phyloP scores from a whole-genome alignment of 2,329 filamentous ascomycete genomes.

The Nannizzia gypsea region DNA sequence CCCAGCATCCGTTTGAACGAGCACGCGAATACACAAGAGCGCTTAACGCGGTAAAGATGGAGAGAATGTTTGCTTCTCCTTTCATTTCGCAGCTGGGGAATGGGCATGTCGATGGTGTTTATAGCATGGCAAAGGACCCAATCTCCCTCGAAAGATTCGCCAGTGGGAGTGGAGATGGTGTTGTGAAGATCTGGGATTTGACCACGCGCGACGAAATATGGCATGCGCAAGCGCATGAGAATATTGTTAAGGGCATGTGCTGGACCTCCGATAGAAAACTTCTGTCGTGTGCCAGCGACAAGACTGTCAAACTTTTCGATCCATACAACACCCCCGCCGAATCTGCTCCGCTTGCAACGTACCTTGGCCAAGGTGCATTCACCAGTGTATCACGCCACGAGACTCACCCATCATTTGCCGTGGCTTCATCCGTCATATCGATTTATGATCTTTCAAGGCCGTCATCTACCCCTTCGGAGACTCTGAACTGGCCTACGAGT shows the following conservation, averaged over 20 bases:
- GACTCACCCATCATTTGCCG: conserved; percentile 63
- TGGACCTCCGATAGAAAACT: conserved; percentile 82
- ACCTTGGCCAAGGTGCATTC: conserved; percentile 72
- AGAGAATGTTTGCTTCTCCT: conserved; percentile 79
- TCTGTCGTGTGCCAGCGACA: conserved; percentile 75
- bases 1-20: conserved; percentile 80
- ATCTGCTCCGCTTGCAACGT: conserved; percentile 66
- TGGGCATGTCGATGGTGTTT: conserved; percentile 86
- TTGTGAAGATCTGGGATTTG: conserved; percentile 87
- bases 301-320: conserved; percentile 81
- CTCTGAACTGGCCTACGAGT: conserved; percentile 73
- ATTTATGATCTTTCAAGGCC: conserved; percentile 80
- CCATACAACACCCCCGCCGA: conserved; percentile 63
- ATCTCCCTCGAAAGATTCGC: conserved; percentile 62
- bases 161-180: conserved; percentile 78
- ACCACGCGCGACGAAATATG: conserved; percentile 61
- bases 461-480: conserved; percentile 64
- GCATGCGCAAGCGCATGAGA: conserved; percentile 75
- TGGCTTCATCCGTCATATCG: conserved; percentile 62
- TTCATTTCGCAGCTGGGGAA: conserved; percentile 78
- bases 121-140: conserved; percentile 69
- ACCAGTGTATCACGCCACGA: conserved; percentile 76
- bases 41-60: conserved; percentile 77
- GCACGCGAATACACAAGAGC: conserved; percentile 73
- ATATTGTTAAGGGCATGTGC: conserved; percentile 79